Base-by-base conservation (phyloP, 2,329 filamentous ascomycete species). In the Aspergillus quadrilineatus region DNA sequence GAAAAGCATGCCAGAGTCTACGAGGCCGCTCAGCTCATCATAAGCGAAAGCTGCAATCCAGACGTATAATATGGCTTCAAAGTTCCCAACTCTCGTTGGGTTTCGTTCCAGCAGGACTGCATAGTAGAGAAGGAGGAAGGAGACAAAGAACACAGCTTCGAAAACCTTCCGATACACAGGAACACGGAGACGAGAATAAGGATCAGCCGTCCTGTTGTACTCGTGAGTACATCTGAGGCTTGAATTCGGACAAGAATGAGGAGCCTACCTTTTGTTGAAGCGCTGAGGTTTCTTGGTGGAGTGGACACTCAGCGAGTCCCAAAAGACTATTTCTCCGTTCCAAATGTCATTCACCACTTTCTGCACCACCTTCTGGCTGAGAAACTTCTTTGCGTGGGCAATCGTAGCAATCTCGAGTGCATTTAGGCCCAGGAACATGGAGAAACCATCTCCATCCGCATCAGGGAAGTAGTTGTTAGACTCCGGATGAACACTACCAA, bases 1-100 rank as follows among this genome's bases (percentile, higher is more conserved):
- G 67, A 96, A 95, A 37, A 92, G 84, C 32, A 90, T 87, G 0
- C 92, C 92, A 0, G 92, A 91, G 75, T 97, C 91, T 51, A 86
- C 82, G 77, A 90, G 91, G 66, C 95, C 90, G 65, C 88, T 89
- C 56, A 94, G 79, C 73, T 92, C 92, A 64, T 96, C 92, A 67
- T 94, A 95, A 39, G 89, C 85, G 76, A 96, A 96, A 6, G 90
- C 89, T 4, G 86, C 86, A 64, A 96, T 88, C 89, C 91, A 96
- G 50, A 96, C 73, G 69, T 93, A 94, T 42, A 97, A 82, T 14
- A 90, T 69, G 1, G 88, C 75, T 70, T 97, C 92, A 15, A 86
- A 77, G 0, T 79, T 68, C 0, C 88, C 90, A 52, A 96, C 84
- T 29, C 79, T 78, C 15, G 80, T 78, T 7, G 85, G 82, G 62